Evolutionary conservation across 2,329 filamentous ascomycete genomes (phyloP), one percentile per base, ranked within the genome.

Genomic region (Ophiostoma quercus): DNA sequence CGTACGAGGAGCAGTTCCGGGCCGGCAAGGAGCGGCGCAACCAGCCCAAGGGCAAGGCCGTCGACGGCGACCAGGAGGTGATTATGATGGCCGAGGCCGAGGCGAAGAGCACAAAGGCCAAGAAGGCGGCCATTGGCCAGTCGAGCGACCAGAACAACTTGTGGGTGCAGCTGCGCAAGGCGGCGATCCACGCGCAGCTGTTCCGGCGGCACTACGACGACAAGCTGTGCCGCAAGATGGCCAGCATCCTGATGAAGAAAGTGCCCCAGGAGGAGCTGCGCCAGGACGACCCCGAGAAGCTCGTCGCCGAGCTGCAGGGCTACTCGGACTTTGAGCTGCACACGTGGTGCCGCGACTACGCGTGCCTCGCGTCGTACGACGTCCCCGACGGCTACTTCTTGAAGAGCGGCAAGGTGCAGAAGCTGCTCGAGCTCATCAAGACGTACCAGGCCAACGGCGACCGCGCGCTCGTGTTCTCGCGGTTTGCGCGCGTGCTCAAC

Each of bases 401-500:
- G 75, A 80, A 88, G 70, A 85, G 90, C 66, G 95, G 94, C 71
- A 99, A 99, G 78, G 89, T 98, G n/a, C 81, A 88, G 73, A 90
- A 91, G 74, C 85, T 98, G 34, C 83, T 92, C 34, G 85, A 91
- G 74, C 84, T 99, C 14, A 84, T 99, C 0, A 82, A 84, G 12
- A 80, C 84, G 16, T 97, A 92, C 79, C 89, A 89, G 73, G 81
- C 85, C 71, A 93, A 92, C 68, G 94, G 94, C 3, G 94, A 97
- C 77, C 89, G 94, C 3, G 89, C 92, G 0, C 84, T 99, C 2
- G 88, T 99, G 32, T 99, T 99, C 80, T 96, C 91, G 65, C 93
- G 97, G 75, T 99, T 98, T 78, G 92, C 92, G 7, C 90, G 92
- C 73, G 90, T 97, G 69, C 90, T 98, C 79, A 91, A 97, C 78